Conservation (phyloP, 768 basidiomycete species). For the Pleurotus platypus region DNA sequence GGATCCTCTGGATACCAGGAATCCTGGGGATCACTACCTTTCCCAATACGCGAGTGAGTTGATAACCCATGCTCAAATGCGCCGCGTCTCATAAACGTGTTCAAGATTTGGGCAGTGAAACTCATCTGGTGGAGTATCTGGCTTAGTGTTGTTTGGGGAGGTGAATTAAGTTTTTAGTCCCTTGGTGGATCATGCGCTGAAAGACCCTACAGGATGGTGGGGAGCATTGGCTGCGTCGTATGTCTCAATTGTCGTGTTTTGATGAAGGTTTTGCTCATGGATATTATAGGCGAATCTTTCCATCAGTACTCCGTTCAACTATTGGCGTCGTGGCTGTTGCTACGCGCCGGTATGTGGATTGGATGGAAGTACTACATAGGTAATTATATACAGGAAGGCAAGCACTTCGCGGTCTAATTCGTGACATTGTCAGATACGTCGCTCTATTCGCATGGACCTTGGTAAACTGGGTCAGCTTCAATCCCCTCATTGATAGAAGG, state of each 20-base stretch:
- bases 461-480: constrained; percentile 68
- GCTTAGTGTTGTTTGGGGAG: constrained; percentile 76
- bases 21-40: constrained; percentile 57
- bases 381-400: constrained; percentile 17
- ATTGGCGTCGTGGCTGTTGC: constrained; percentile 73
- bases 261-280: constrained; percentile 12
- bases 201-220: constrained; percentile 64
- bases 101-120: constrained; percentile 8
- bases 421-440: constrained; percentile 37
- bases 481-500: constrained; percentile 55
- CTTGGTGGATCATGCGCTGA: neutral
- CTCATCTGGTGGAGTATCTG: constrained; percentile 84
- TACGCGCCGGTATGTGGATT: constrained; percentile 74
- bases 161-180: constrained; percentile 28
- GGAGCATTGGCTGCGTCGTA: constrained; percentile 62
- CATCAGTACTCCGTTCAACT: constrained; percentile 53
- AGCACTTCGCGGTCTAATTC: too few species aligned
- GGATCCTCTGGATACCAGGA: constrained; percentile 67
- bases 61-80: neutral
- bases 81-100: constrained; percentile 2
- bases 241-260: constrained; percentile 27
- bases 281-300: constrained; percentile 40
- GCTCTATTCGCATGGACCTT: constrained; percentile 69
- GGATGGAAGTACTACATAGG: constrained; percentile 65
- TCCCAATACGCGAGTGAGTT: constrained; percentile 47